phyloP scores from a whole-genome alignment of 2,329 filamentous ascomycete genomes.

The Ophiognomonia clavigignenti-juglandacearum region DNA sequence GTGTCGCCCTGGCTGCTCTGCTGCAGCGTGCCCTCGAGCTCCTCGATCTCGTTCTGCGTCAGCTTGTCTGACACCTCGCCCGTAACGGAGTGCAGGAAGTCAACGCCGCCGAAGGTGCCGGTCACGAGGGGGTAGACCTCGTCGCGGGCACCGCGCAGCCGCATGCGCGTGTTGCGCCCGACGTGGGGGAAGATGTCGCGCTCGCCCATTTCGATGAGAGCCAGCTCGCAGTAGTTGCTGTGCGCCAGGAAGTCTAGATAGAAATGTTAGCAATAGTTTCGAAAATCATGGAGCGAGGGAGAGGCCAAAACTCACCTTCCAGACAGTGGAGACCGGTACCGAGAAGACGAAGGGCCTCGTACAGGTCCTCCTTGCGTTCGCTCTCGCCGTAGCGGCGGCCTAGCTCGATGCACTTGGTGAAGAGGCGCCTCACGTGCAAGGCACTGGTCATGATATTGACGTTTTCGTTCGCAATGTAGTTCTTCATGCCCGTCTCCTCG shows the following conservation, averaged over 20 bases:
- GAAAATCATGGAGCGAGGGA: background rate
- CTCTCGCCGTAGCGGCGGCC: conserved; percentile 66
- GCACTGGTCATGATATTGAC: conserved; percentile 78
- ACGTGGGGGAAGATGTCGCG: conserved; percentile 80
- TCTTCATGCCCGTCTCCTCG: conserved; percentile 73
- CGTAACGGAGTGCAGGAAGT: conserved; percentile 86
- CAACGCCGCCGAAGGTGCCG: conserved; percentile 90
- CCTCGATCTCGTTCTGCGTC: conserved; percentile 84
- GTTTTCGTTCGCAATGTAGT: conserved; percentile 87
- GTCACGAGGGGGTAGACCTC: conserved; percentile 79
- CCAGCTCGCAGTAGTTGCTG: conserved; percentile 88
- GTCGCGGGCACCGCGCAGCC: conserved; percentile 60
- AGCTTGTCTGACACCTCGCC: conserved; percentile 81
- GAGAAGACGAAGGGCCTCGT: conserved; percentile 80
- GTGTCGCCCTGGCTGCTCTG: conserved; percentile 60
- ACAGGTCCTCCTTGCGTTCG: conserved; percentile 69
- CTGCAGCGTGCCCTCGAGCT: conserved; percentile 78
- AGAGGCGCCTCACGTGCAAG: conserved; percentile 67
- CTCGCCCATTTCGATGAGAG: conserved; percentile 82
- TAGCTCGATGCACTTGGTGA: conserved; percentile 71
- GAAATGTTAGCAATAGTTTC: conserved; percentile 9
- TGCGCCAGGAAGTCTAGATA: conserved; percentile 77
- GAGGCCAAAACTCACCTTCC: conserved; percentile 49
- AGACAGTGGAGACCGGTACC: conserved; percentile 88
- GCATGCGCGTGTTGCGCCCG: conserved; percentile 66